Evolutionary conservation across 2,329 filamentous ascomycete species (phyloP), one percentile per base, ranked within the genome.

Genomic region (Penicillium sp.): DNA sequence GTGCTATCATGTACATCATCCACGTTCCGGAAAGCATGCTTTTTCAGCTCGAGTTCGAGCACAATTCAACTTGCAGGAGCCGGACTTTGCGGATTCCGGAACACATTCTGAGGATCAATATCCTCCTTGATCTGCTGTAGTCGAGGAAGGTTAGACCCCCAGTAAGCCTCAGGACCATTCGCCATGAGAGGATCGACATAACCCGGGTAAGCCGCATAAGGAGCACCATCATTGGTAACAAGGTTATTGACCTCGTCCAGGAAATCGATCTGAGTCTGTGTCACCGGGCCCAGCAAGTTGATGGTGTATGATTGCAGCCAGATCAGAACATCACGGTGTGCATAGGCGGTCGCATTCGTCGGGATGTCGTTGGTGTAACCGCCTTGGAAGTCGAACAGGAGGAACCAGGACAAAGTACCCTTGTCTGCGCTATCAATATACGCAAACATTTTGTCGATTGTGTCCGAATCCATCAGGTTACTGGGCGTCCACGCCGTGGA

Each of bases 381-480:
- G 49, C 86, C 86, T n/a, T 81, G 78, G 0, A 84, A 80, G 68
- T 87, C 84, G 66, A 88, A 88, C 47, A 87, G 84, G 58, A 85
- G 74, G 66, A 83, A 83, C 84, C 86, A 87, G 2, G 85, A 61
- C 5, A 81, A 70, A 0, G 83, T 85, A 5, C 81, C 83, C 57
- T 79, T 80, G 54, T 81, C 70, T 1, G 76, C 69, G 1, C 65
- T 66, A 56, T 84, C 82, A 41, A 87, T 72, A 67, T 84, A 86
- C 5, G 76, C 58, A 68, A 89, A 86, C 4, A 88, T 65, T 0
- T 77, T 68, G n/a, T 79, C 74, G 53, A 86, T 79, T 6, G 75
- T 74, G 0, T 53, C 43, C 75, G 76, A 70, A 0, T 78, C 70
- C 14, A 87, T 78, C 0, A 83, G 66, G 39, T 83, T 81, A 33